Base-by-base conservation (phyloP, 2,329 filamentous ascomycete genomes). In the Penicillium nordicum region DNA sequence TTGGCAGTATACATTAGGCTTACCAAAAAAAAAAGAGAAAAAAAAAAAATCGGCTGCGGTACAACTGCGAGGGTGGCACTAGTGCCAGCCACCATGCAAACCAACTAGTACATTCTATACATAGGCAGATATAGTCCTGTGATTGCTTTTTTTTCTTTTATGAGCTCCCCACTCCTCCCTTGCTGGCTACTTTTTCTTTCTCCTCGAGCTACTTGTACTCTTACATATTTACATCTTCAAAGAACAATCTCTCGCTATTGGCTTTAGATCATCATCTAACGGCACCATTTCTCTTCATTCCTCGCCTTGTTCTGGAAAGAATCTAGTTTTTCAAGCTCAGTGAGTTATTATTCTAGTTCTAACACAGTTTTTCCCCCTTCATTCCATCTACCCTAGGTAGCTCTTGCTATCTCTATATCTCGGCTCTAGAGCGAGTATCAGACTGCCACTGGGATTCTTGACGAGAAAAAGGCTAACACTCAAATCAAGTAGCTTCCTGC, bases 141-240 rank as follows among this genome's bases (percentile, higher is more conserved):
- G 59, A 56, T 60, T 58, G 42, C 50, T 58, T 47, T 45, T 51
- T 58, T 52, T 57, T 18, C 25, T 32, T 57, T 48, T 56, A 55
- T 52, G 53, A 55, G 37, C 53, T 53, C 45, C 41, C 38, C 38
- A 44, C 32, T 40, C 38, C 30, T 32, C 45, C 53, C 51, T 55
- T 55, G 48, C 48, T 27, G 23, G n/a, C 23, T n/a, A 52, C 41
- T 18, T 48, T 54, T 45, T 47, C 16, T 48, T 42, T 21, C 38
- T 47, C 25, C 43, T 55, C 25, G 2, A 42, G 25, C 34, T 46
- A n/a, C 27, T 53, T 45, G 25, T 10, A 29, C 21, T 16, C 30
- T 16, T 44, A 36, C 23, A 27, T 21, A 9, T 50, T 16, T 6
- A 44, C 38, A n/a, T 7, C 5, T 21, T 16, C 21, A 5, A 18